Evolutionary conservation across 345 rosid genomes (phyloP), one percentile per base, ranked within the genome.

Genomic region (Euphorbia lathyris): DNA sequence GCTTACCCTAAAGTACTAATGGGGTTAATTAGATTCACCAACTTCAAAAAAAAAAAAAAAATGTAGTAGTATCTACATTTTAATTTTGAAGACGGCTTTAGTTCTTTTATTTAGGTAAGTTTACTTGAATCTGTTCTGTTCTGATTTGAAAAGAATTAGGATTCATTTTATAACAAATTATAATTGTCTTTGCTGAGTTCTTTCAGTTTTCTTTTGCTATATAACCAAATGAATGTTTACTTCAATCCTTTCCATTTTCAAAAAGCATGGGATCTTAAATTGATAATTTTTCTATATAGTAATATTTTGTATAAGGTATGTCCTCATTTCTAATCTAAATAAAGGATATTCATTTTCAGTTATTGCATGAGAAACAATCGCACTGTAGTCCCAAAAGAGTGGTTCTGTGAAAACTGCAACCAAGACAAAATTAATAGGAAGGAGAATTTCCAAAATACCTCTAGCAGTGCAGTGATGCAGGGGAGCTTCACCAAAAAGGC

Each of bases 381-480:
- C 10, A 53, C 1, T 7, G 79, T 57, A 11, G 0, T 61, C 45
- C 67, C 73, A 9, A 30, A 70, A 57, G 14, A n/a, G 58, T 86
- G 87, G 83, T 38, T 72, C 50, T 86, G 94, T 78, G 83, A 81
- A 70, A 70, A 22, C 59, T 81, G 87, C 14, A 36, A 40, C 23
- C 30, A 63, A 17, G 55, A 43, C 59, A 65, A 27, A 26, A 48
- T 56, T 67, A 74, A 60, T 62, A 50, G 29, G 51, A 73, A 68
- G 43, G 75, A 70, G 52, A 58, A 48, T 3, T 23, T 72, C 45
- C 22, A 70, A 57, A 29, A 38, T 34, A 50, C 65, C 25, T 30
- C 29, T 34, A 67, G 30, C 36, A 63, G 66, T 63, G 32, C 10
- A 13, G 32, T 8, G 64, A 73, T 38, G 30, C 40, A 7, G 55